A percentile compares a stretch with the other conserved stretches of the same genome.
These are phyloP conservation scores for Adansonia digitata DNA, from an alignment of 345 rosid genomes.

Conservation along the genomic window DNA sequence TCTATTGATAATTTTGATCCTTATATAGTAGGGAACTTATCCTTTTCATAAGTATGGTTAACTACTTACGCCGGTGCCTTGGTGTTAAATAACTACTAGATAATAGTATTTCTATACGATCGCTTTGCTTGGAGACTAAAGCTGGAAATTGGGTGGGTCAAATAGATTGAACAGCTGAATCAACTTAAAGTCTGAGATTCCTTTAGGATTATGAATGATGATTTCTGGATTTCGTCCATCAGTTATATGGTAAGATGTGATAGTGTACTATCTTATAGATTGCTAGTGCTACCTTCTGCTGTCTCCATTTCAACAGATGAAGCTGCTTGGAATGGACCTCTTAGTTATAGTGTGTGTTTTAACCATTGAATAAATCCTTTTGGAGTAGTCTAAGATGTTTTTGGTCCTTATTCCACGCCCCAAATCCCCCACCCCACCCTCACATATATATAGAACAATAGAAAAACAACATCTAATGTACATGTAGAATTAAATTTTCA, in stretches of 20 bases:
- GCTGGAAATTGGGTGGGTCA: neutral
- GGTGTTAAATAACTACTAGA: neutral
- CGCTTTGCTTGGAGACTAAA: neutral
- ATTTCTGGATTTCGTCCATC: neutral
- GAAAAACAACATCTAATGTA: neutral
- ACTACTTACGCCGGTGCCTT: neutral
- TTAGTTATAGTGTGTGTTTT: neutral
- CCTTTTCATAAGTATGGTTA: neutral
- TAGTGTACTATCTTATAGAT: neutral
- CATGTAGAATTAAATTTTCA: neutral
- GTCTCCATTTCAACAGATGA: neutral
- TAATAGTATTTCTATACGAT: neutral
- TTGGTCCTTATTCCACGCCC: neutral
- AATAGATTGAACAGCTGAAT: neutral
- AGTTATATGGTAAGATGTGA: neutral
- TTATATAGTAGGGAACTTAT: neutral
- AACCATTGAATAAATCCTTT: neutral
- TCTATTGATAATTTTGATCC: neutral
- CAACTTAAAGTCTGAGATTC: neutral
- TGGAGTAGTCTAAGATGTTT: neutral
- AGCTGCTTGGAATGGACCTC: neutral
- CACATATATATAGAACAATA: neutral
- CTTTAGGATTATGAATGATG: neutral
- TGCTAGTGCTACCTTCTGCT: neutral
- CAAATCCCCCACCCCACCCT: neutral